Percentiles rank a stretch among this genome's conserved stretches.
phyloP scores from a whole-genome alignment of 164 flowering plant genomes.

The Tetracentron sinense region DNA sequence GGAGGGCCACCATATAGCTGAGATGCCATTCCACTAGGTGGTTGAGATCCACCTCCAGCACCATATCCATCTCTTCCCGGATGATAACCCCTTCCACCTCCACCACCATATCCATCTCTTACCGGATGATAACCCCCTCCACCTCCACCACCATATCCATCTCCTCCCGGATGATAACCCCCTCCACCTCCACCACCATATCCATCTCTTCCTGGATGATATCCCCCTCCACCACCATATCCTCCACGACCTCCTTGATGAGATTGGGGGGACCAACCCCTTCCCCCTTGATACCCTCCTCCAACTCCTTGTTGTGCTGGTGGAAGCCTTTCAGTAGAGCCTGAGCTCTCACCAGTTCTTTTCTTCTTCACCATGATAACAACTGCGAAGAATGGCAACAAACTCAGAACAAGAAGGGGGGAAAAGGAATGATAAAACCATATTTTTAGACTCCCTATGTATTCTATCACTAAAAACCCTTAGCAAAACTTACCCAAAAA shows the following conservation, averaged over 20 bases:
- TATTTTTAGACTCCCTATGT: not conserved
- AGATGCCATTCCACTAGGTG: slow-evolving; percentile 24
- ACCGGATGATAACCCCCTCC: slow-evolving; percentile 17
- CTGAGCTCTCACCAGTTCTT: slow-evolving; percentile 66
- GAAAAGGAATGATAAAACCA: not conserved
- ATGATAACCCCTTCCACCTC: slow-evolving; percentile 21
- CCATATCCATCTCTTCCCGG: slow-evolving; percentile 21
- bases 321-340: slow-evolving; percentile 22
- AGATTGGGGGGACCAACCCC: slow-evolving; percentile 39
- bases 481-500: no score
- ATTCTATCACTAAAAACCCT: no score
- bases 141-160: slow-evolving; percentile 7
- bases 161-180: slow-evolving; percentile 20
- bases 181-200: slow-evolving; percentile 12
- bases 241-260: slow-evolving; percentile 32
- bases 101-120: slow-evolving; percentile 20
- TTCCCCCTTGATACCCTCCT: slow-evolving; percentile 26
- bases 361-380: slow-evolving; percentile 62
- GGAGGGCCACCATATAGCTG: slow-evolving; percentile 22
- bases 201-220: slow-evolving; percentile 21
- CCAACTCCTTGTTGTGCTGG: slow-evolving; percentile 12
- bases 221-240: slow-evolving; percentile 23
- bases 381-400: not conserved
- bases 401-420: not conserved
- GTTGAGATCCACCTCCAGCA: slow-evolving; percentile 23